Percentiles rank a stretch among this genome's conserved stretches.
phyloP scores from a whole-genome alignment of 805 yeast genomes.

The Myxozyma neglecta region DNA sequence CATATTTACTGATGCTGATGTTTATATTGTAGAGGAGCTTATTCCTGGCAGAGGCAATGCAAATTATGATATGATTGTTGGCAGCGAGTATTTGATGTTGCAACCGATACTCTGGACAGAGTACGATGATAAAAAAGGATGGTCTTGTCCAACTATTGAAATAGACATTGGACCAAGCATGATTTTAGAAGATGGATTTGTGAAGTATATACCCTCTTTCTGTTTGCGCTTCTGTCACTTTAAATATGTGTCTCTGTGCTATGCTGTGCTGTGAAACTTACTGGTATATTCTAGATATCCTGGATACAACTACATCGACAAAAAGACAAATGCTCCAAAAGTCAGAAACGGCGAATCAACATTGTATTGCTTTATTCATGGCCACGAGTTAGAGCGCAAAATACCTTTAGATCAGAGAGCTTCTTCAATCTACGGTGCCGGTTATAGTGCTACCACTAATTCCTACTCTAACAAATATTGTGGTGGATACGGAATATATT shows the following conservation, averaged over 20 bases:
- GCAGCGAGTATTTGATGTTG: constrained; percentile 1
- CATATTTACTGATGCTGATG: background rate
- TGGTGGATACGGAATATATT: constrained; percentile 22
- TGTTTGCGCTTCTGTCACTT: background rate
- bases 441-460: background rate
- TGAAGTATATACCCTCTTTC: background rate
- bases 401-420: background rate
- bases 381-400: background rate
- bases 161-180: background rate
- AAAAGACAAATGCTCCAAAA: background rate
- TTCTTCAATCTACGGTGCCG: constrained; percentile 3
- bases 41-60: constrained; percentile 12
- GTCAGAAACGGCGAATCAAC: background rate
- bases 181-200: background rate
- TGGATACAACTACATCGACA: background rate
- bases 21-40: constrained; percentile 11
- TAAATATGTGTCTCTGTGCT: background rate
- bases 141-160: constrained; percentile 5
- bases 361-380: constrained; percentile 8
- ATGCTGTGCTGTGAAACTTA: background rate
- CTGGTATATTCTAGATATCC: background rate
- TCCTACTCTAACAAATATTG: background rate
- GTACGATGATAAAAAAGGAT: constrained; percentile 6
- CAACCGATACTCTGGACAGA: constrained; percentile 11
- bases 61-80: constrained; percentile 15